Evolutionary conservation across 345 rosid genomes (phyloP), one percentile per base, ranked within the genome.

Genomic region (Psidium friedrichsthalianum): DNA sequence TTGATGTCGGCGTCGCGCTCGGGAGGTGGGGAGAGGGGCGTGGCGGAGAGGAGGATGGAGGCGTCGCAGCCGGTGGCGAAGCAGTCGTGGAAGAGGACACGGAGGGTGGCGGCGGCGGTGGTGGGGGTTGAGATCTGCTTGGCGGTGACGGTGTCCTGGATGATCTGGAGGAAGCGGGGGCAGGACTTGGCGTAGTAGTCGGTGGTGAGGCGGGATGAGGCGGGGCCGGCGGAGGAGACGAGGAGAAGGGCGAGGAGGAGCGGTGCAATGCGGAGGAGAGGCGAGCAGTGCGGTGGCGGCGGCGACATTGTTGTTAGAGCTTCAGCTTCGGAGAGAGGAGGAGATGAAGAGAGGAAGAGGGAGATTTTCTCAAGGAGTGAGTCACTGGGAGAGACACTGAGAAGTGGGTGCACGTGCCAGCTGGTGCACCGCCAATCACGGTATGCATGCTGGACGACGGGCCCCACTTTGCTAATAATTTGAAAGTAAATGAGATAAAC

Each of bases 31-130:
- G 93, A 91, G 25, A 94, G 61, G 4, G 94, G 84, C 61, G 56
- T 91, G 42, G 98, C 93, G 64, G 96, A 88, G 85, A 96, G 25
- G 40, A 96, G 89, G 69, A 94, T 64, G 32, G 98, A 96, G 76
- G 91, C 96, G 86, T 96, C 99, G 85, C 98, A 94, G 74, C 98
- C 98, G 78, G 91, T 93, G 11, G 93, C 88, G 93, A 95, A 86
- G 86, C 98, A 95, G 89, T 96, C 98, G 84, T 95, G 99, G 89
- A 96, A 94, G 88, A 94, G 86, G 81, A 95, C 89, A 7, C 99
- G 98, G 89, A 94, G 85, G 10, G 92, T 89, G 82, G 90, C 99
- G 44, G 98, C 95, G n/a, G 98, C 99, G 40, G 99, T 94, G 69
- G 98, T 94, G 49, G 99, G 98, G 74, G 85, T 91, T 8, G 90